A percentile compares a stretch with the other conserved stretches of the same genome.
phyloP scores from a whole-genome alignment of 148 eudicot genomes.

The Euryodendron excelsum region DNA sequence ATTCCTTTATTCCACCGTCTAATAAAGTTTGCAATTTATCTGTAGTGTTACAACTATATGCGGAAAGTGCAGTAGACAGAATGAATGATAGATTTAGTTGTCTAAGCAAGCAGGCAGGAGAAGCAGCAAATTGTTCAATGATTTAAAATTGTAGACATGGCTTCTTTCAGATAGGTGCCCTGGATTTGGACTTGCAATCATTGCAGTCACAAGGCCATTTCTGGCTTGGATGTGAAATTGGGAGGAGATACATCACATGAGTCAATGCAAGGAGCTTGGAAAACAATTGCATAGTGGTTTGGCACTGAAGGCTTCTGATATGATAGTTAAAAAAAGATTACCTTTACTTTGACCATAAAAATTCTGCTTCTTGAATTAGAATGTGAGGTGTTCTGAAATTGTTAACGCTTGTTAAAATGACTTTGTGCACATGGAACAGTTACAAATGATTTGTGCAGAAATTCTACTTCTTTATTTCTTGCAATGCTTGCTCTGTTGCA shows the following conservation, averaged over 20 bases:
- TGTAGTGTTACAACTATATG: neutral
- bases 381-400: neutral
- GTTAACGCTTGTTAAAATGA: too few relatives aligned
- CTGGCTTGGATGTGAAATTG: too few relatives aligned
- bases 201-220: too few relatives aligned
- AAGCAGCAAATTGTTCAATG: too few relatives aligned
- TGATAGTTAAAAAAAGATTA: neutral
- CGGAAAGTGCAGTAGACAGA: neutral
- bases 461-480: neutral
- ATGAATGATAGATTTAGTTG: neutral
- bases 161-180: too few relatives aligned
- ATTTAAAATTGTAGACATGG: too few relatives aligned
- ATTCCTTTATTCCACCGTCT: too few relatives aligned
- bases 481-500: slow-evolving; percentile 9
- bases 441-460: neutral
- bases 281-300: neutral
- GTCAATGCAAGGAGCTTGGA: neutral
- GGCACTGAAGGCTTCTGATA: neutral
- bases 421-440: neutral
- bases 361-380: neutral
- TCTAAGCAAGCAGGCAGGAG: too few relatives aligned
- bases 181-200: too few relatives aligned
- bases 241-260: neutral
- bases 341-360: neutral
- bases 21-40: neutral